Evolutionary conservation across 73 alveolate genomes (phyloP).

Genomic region (Loxodes magnus): DNA sequence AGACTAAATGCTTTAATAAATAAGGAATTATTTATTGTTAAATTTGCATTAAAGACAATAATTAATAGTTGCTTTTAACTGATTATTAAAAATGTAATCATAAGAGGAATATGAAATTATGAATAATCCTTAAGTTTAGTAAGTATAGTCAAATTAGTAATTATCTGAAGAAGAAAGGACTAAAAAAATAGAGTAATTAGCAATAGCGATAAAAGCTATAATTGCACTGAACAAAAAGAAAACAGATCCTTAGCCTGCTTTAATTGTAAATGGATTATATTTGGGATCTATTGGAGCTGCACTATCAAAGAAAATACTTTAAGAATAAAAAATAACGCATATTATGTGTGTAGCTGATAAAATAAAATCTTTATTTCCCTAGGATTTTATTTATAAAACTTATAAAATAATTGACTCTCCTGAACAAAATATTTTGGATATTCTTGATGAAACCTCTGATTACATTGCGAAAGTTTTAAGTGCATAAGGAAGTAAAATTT

Average conservation of each 20-base stretch:
- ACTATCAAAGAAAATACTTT: background rate
- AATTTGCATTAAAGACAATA: no score
- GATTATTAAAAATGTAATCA: no score
- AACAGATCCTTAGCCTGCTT: constrained; percentile 2
- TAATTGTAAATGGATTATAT: constrained; percentile 3
- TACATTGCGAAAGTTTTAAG: constrained; percentile 19
- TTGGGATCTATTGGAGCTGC: constrained; percentile 17
- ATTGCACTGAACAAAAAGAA: constrained; percentile 1
- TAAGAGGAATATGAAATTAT: no score
- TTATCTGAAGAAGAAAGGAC: no score
- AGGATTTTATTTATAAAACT: constrained; percentile 3
- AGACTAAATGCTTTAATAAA: no score
- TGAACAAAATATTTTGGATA: background rate
- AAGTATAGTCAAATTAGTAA: no score
- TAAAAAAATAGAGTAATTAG: no score
- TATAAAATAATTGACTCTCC: background rate
- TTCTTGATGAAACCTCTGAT: background rate
- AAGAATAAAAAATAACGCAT: background rate
- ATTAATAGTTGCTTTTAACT: no score
- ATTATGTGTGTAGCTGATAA: constrained; percentile 1
- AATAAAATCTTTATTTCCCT: constrained; percentile 1
- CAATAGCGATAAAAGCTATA: background rate
- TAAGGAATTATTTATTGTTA: no score
- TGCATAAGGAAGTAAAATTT: constrained; percentile 37
- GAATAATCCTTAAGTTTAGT: no score